Percentiles rank a stretch among this genome's conserved stretches.
These are phyloP conservation scores for Agaricus subrufescens DNA, from an alignment of 768 basidiomycete genomes.

Conservation along the genomic window DNA sequence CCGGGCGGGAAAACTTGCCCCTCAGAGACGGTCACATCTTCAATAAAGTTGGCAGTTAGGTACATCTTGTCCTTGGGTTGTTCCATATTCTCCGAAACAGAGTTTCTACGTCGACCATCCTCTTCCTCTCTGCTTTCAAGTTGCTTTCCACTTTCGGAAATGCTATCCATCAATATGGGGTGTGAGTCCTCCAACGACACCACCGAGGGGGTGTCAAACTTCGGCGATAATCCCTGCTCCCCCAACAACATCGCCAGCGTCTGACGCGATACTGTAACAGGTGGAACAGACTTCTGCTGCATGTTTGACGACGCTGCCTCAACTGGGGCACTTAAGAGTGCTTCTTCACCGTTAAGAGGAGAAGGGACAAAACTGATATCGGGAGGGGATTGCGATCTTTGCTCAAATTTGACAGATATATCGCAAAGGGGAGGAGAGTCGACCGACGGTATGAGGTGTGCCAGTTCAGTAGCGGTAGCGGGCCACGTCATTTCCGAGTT, in stretches of 20 bases:
- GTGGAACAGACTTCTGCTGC: neutral
- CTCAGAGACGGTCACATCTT: conserved; percentile 67
- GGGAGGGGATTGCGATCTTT: neutral
- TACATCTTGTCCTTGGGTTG: neutral
- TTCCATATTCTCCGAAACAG: neutral
- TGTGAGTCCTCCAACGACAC: neutral
- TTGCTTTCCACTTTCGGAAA: neutral
- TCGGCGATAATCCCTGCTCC: neutral
- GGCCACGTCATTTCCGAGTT: neutral
- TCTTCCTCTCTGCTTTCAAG: neutral
- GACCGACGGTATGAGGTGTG: conserved; percentile 3
- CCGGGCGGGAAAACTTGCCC: conserved; percentile 79
- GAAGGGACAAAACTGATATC: conserved; percentile 6
- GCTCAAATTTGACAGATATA: neutral
- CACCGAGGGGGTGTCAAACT: neutral
- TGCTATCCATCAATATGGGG: neutral
- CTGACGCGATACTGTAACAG: conserved; percentile 1
- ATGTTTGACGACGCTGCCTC: conserved; percentile 1
- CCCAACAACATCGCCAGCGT: conserved; percentile 3
- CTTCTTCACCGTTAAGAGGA: conserved; percentile 7
- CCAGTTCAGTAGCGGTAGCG: conserved; percentile 1
- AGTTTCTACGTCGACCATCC: neutral
- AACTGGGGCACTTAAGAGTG: conserved; percentile 6
- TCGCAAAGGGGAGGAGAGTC: neutral
- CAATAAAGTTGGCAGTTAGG: conserved; percentile 53